Percentiles rank a stretch among this genome's conserved stretches.
phyloP scores from a whole-genome alignment of 345 rosid genomes.

The Erucastrum elatum region DNA sequence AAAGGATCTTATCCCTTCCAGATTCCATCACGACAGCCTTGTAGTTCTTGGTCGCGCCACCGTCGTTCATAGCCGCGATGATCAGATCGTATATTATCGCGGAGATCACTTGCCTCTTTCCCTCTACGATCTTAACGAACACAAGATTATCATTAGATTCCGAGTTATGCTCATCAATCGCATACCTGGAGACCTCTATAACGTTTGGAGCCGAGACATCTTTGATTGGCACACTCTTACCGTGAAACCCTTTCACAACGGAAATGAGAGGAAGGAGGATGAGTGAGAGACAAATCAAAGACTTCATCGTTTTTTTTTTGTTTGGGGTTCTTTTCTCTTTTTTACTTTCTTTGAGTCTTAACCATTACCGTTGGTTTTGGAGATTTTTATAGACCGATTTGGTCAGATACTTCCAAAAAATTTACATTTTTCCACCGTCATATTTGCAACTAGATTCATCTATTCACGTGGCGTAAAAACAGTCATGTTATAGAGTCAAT shows the following conservation, averaged over 20 bases:
- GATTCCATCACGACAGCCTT: slow-evolving; percentile 57
- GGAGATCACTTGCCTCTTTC: slow-evolving; percentile 51
- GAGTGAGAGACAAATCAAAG: slow-evolving; percentile 19
- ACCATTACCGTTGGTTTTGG: neutral
- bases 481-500: neutral
- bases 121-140: slow-evolving; percentile 40
- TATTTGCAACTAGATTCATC: neutral
- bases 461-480: neutral
- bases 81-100: slow-evolving; percentile 56
- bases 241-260: slow-evolving; percentile 30
- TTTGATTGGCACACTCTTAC: slow-evolving; percentile 37
- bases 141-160: slow-evolving; percentile 21
- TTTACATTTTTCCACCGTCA: neutral
- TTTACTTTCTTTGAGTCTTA: neutral
- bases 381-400: neutral
- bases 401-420: neutral
- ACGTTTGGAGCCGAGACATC: slow-evolving; percentile 42
- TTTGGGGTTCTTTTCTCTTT: neutral
- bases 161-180: slow-evolving; percentile 45
- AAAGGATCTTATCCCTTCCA: slow-evolving; percentile 34
- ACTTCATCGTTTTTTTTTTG: slow-evolving; percentile 6
- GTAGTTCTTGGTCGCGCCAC: slow-evolving; percentile 19
- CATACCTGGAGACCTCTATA: slow-evolving; percentile 41
- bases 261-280: slow-evolving; percentile 23
- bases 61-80: slow-evolving; percentile 37